These are phyloP conservation scores for Tuber microsphaerosporum DNA, from an alignment of 495 filamentous ascomycete species.

Conservation along the genomic window DNA sequence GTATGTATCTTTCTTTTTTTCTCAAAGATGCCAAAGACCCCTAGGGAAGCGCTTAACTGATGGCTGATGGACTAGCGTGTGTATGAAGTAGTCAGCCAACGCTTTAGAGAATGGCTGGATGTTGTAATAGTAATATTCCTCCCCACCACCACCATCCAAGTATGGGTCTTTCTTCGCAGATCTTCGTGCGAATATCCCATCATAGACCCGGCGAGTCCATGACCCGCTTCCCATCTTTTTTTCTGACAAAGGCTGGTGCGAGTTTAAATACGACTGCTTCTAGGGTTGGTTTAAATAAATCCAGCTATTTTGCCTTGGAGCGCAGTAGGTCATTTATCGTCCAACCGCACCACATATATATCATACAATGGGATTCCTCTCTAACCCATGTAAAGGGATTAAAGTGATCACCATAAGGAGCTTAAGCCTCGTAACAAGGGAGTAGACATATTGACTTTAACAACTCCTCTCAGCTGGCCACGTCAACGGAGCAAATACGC, in stretches of 20 bases:
- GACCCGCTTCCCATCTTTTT: not conserved
- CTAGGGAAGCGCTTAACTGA: not conserved
- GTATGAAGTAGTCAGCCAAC: not conserved
- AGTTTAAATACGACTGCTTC: not conserved
- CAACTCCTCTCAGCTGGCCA: not conserved
- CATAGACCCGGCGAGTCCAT: not conserved
- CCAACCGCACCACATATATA: not conserved
- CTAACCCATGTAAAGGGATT: not conserved
- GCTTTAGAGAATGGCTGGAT: not conserved
- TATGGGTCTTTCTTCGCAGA: not conserved
- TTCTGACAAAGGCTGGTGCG: not conserved
- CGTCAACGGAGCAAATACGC: not conserved
- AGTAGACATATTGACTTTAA: not conserved
- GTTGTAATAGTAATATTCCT: not conserved
- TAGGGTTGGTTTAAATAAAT: not conserved
- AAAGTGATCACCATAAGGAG: not conserved
- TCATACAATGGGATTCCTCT: not conserved
- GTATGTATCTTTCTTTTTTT: not conserved
- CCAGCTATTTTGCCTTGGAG: not conserved
- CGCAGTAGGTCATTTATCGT: not conserved
- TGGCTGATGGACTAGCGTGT: not conserved
- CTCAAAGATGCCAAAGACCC: not conserved
- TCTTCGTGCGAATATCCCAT: not conserved
- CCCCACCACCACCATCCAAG: not conserved
- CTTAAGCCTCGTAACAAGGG: not conserved